A percentile compares a stretch with the other conserved stretches of the same genome.
Evolutionary conservation across 192 early-diverging fungal genomes (phyloP).

Genomic region (Backusella australiensis): DNA sequence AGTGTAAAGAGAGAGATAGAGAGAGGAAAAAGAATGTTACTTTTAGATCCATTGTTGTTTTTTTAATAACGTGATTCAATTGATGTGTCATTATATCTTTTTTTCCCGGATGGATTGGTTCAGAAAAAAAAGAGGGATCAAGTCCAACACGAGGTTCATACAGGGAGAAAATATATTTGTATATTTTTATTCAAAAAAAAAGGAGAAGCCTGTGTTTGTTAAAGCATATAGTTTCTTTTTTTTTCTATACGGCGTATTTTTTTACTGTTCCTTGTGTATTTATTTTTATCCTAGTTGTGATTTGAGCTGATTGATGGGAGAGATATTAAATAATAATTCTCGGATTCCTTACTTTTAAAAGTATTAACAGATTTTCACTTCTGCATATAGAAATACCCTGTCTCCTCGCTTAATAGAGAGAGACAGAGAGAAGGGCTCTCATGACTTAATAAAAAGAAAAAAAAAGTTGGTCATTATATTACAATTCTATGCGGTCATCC

Average conservation of each 20-base stretch:
- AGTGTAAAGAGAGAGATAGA: background rate
- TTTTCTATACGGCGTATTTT: background rate
- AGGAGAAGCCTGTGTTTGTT: background rate
- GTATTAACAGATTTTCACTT: background rate
- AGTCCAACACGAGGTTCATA: background rate
- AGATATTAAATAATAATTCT: conserved; percentile 1
- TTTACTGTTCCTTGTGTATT: background rate
- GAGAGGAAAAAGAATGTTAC: background rate
- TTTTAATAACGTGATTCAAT: background rate
- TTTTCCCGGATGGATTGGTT: background rate
- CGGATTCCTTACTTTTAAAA: background rate
- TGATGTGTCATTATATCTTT: background rate
- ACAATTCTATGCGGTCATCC: background rate
- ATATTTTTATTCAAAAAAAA: background rate
- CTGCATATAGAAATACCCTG: background rate
- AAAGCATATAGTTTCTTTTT: background rate
- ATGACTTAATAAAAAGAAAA: background rate
- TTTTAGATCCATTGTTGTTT: background rate
- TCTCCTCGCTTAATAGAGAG: background rate
- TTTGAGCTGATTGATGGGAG: background rate
- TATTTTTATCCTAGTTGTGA: background rate
- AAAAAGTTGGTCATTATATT: background rate
- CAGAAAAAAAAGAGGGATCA: background rate
- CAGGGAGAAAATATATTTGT: background rate
- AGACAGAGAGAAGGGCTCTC: background rate